Conservation (phyloP, 225 moss, liverwort and hornwort species). For the Asterella californica region DNA sequence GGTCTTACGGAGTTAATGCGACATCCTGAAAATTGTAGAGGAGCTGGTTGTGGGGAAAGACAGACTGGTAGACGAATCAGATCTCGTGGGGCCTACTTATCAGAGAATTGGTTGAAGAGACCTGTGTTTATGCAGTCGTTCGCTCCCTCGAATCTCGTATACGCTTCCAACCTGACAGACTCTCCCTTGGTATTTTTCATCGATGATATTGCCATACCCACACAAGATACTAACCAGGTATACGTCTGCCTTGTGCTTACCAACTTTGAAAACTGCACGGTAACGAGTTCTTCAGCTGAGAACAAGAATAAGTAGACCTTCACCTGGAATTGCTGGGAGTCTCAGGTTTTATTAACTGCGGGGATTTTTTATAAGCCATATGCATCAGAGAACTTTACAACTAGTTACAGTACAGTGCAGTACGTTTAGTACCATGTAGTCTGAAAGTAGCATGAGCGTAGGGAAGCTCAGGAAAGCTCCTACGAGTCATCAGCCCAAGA, state of each 20-base stretch:
- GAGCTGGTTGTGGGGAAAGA: no score
- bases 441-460: no score
- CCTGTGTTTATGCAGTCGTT: conserved; percentile 85
- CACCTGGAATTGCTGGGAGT: background rate
- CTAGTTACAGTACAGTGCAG: no score
- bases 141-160: conserved; percentile 65
- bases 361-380: background rate
- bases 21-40: no score
- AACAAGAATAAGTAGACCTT: background rate
- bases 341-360: background rate
- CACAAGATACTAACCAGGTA: conserved; percentile 91
- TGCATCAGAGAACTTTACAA: background rate
- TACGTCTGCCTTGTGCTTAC: background rate
- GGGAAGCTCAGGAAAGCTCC: no score
- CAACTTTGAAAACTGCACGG: background rate
- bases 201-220: conserved; percentile 42
- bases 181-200: conserved; percentile 65
- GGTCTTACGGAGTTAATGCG: no score
- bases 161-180: conserved; percentile 51
- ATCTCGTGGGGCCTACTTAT: conserved; percentile 63
- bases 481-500: no score
- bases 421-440: no score
- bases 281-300: background rate
- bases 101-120: conserved; percentile 58
- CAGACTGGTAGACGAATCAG: no score